These are phyloP conservation scores for Sclerotiophoma versabilis DNA, from an alignment of 2,329 filamentous ascomycete genomes.

Conservation along the genomic window DNA sequence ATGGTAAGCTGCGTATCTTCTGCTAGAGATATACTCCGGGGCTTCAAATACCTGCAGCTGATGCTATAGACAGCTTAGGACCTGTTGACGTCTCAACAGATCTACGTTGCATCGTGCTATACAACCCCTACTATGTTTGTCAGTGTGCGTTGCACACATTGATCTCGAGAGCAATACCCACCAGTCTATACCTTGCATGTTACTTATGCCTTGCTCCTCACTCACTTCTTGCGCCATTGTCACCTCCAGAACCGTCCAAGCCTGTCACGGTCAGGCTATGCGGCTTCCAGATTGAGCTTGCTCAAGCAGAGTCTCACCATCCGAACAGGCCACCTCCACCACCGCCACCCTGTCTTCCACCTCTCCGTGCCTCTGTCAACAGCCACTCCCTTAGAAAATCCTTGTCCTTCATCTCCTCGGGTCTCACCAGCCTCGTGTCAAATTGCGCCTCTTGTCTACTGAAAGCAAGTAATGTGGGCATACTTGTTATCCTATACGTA, in stretches of 20 bases:
- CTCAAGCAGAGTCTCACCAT: constrained; percentile 21
- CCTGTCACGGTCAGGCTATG: constrained; percentile 13
- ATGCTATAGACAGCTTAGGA: too few relatives aligned
- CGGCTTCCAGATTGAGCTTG: not conserved
- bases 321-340: constrained; percentile 54
- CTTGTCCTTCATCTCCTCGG: constrained; percentile 56
- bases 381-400: constrained; percentile 57
- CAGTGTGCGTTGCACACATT: too few relatives aligned
- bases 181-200: too few relatives aligned
- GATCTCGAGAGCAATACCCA: too few relatives aligned
- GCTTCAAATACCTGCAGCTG: too few relatives aligned
- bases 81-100: too few relatives aligned
- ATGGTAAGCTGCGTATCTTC: too few relatives aligned
- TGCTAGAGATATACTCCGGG: too few relatives aligned
- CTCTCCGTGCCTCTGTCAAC: constrained; percentile 55
- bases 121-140: too few relatives aligned
- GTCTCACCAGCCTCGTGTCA: constrained; percentile 53
- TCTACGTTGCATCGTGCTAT: too few relatives aligned
- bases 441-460: constrained; percentile 58
- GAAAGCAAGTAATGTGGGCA: constrained; percentile 60
- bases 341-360: constrained; percentile 53
- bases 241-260: constrained; percentile 10
- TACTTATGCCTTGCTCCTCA: not conserved
- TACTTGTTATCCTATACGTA: constrained; percentile 54
- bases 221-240: constrained; percentile 1